Percentiles rank a stretch among this genome's conserved stretches.
Evolutionary conservation across 306 rosid species (phyloP).

Genomic region (Castanospermum australe): DNA sequence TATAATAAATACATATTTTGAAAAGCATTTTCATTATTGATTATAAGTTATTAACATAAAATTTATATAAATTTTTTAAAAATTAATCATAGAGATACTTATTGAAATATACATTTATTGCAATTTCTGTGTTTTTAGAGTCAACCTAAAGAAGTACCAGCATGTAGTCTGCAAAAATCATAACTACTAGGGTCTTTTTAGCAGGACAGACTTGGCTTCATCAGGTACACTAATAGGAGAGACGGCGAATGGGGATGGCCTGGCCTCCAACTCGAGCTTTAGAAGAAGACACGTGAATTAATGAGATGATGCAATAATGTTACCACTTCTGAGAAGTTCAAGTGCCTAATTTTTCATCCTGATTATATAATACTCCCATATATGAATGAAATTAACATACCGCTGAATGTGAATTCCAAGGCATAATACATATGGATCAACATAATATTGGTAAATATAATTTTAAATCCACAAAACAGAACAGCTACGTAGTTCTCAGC

Average conservation of each 20-base stretch:
- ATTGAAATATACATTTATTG: too few relatives aligned
- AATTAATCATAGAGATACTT: too few relatives aligned
- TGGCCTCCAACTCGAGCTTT: background rate
- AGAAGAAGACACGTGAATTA: background rate
- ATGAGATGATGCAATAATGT: background rate
- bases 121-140: too few relatives aligned
- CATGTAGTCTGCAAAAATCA: background rate
- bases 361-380: background rate
- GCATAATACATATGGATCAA: background rate
- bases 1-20: too few relatives aligned
- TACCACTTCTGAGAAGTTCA: background rate
- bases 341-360: background rate
- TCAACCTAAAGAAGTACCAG: too few relatives aligned
- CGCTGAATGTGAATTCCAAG: background rate
- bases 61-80: too few relatives aligned
- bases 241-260: background rate
- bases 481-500: slow-evolving; percentile 9
- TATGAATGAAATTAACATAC: background rate
- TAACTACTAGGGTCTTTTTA: too few relatives aligned
- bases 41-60: too few relatives aligned
- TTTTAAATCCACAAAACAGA: slow-evolving; percentile 21
- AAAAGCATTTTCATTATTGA: too few relatives aligned
- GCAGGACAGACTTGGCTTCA: too few relatives aligned
- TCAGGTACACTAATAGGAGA: background rate
- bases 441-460: slow-evolving; percentile 2